A percentile compares a stretch with the other conserved stretches of the same genome.
Conservation (phyloP, 2,329 filamentous ascomycete species). For the Neurospora crassa region DNA sequence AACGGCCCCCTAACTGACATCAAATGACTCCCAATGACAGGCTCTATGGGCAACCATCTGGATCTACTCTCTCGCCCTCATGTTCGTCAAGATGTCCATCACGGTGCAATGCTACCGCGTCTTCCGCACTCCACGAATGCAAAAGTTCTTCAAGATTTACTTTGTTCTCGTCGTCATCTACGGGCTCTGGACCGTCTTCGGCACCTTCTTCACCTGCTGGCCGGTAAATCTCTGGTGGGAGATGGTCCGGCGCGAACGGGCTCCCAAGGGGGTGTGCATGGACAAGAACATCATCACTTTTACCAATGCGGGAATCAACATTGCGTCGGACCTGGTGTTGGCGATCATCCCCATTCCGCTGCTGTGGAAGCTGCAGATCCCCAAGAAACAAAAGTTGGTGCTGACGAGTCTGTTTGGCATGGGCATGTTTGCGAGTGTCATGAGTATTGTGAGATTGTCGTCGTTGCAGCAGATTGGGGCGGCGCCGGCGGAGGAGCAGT, state of each 20-base stretch:
- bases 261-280: constrained; percentile 14
- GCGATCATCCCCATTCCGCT: constrained; percentile 21
- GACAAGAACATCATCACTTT: constrained; percentile 15
- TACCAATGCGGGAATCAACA: constrained; percentile 22
- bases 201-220: constrained; percentile 19
- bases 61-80: constrained; percentile 18
- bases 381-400: constrained; percentile 31
- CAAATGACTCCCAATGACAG: constrained; percentile 1
- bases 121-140: constrained; percentile 15
- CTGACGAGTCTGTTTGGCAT: constrained; percentile 29
- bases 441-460: constrained; percentile 15
- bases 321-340: constrained; percentile 22
- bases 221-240: constrained; percentile 18
- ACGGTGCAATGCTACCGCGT: constrained; percentile 20
- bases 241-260: not conserved
- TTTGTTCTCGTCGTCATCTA: constrained; percentile 16
- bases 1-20: not conserved
- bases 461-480: constrained; percentile 12
- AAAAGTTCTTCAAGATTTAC: constrained; percentile 16
- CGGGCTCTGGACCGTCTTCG: constrained; percentile 19
- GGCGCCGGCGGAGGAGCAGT: constrained; percentile 4
- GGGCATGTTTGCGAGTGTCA: constrained; percentile 21
- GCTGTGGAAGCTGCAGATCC: constrained; percentile 25
- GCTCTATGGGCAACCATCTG: constrained; percentile 19
- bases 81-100: constrained; percentile 21